A percentile compares a stretch with the other conserved stretches of the same genome.
Evolutionary conservation across 176 grass and related monocot species (phyloP).

Genomic region (Chrysopogon serrulatus): DNA sequence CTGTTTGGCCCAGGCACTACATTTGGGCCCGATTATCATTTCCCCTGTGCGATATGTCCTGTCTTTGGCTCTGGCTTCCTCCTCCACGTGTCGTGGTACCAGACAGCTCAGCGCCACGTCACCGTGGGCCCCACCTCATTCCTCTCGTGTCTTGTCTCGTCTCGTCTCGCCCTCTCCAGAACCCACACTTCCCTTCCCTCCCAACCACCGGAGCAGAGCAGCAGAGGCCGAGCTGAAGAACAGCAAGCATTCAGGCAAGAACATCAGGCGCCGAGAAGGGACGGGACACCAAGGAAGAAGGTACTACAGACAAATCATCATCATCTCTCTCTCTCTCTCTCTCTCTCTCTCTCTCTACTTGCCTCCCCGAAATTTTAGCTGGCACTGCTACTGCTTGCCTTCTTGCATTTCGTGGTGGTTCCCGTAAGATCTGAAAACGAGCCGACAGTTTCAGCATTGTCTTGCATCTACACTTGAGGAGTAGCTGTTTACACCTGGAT

Average conservation of each 20-base stretch:
- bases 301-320: too few relatives aligned
- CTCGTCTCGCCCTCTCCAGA: slow-evolving; percentile 1
- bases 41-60: background rate
- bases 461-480: too few relatives aligned
- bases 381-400: background rate
- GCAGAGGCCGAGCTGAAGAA: background rate
- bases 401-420: background rate
- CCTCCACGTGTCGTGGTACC: background rate
- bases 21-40: background rate
- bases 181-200: background rate
- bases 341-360: too few relatives aligned
- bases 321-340: background rate
- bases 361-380: background rate
- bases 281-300: background rate
- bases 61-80: background rate
- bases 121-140: background rate
- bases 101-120: background rate
- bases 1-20: background rate
- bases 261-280: background rate
- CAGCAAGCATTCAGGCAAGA: too few relatives aligned
- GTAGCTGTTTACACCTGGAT: too few relatives aligned
- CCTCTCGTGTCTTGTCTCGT: too few relatives aligned
- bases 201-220: background rate
- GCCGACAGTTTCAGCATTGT: background rate
- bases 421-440: background rate